Conservation (phyloP, 2,329 filamentous ascomycete species). For the Pestalotiopsis fici region DNA sequence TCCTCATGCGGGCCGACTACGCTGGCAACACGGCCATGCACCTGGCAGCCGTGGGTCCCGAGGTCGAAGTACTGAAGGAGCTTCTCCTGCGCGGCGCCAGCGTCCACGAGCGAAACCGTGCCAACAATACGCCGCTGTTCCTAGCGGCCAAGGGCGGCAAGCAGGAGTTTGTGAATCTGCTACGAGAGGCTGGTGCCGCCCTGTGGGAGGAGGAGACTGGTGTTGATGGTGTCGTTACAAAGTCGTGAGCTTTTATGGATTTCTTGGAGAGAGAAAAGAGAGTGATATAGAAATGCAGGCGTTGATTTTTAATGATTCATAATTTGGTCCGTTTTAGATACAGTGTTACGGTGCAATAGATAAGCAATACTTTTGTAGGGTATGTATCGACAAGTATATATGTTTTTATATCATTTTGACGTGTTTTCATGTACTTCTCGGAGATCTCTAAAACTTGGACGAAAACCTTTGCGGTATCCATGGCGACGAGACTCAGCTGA, state of each 20-base stretch:
- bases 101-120: slow-evolving; percentile 66
- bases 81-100: slow-evolving; percentile 64
- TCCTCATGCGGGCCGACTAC: slow-evolving; percentile 78
- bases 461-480: too few species aligned
- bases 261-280: background rate
- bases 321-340: background rate
- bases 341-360: background rate
- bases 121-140: slow-evolving; percentile 67
- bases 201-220: slow-evolving; percentile 52
- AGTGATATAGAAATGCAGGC: background rate
- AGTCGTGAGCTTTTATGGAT: background rate
- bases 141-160: slow-evolving; percentile 61
- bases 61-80: slow-evolving; percentile 56
- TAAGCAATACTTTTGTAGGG: background rate
- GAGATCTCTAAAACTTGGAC: too few species aligned
- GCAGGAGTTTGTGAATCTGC: slow-evolving; percentile 50
- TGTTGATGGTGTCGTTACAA: background rate
- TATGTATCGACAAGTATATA: background rate
- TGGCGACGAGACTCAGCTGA: too few species aligned
- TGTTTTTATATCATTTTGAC: too few species aligned
- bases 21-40: slow-evolving; percentile 74
- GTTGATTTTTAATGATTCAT: background rate
- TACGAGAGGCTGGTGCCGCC: slow-evolving; percentile 61
- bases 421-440: too few species aligned
- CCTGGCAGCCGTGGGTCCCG: slow-evolving; percentile 55